Conservation (phyloP, 352 stramenopile species). For the Phytophthora brassicae region DNA sequence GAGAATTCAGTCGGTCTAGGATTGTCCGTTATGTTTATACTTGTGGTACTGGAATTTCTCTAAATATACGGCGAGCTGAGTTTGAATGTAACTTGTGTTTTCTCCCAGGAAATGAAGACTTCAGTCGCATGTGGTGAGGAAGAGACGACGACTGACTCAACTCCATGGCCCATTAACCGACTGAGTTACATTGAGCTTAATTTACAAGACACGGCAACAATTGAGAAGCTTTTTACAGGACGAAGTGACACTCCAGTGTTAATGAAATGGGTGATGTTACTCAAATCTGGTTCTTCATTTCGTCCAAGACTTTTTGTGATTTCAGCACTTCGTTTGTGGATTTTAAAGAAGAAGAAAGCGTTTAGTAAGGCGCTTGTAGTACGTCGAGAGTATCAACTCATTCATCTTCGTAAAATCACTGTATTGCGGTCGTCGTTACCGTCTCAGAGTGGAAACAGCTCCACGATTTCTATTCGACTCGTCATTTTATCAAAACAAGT, state of each 20-base stretch:
- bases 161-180: conserved; percentile 61
- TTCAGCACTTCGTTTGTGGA: conserved; percentile 51
- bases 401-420: conserved; percentile 43
- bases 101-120: conserved; percentile 18
- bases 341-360: conserved; percentile 49
- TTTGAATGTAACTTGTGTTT: conserved; percentile 3
- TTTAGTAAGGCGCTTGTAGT: conserved; percentile 41
- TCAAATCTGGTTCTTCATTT: conserved; percentile 42
- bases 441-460: conserved; percentile 2
- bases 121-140: conserved; percentile 20
- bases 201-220: conserved; percentile 29
- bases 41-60: conserved; percentile 9
- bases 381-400: conserved; percentile 44
- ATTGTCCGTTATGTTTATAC: conserved; percentile 12
- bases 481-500: conserved; percentile 16
- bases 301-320: conserved; percentile 55
- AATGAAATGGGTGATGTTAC: conserved; percentile 67
- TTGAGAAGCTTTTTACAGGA: conserved; percentile 56
- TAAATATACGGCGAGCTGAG: conserved; percentile 2
- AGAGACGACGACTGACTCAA: conserved; percentile 21
- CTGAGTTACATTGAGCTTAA: conserved; percentile 67
- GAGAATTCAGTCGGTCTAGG: not conserved
- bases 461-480: conserved; percentile 40
- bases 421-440: conserved; percentile 30
- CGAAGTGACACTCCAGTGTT: conserved; percentile 51